These are phyloP conservation scores for Botryotinia convoluta DNA, from an alignment of 2,329 filamentous ascomycete species.

Conservation along the genomic window DNA sequence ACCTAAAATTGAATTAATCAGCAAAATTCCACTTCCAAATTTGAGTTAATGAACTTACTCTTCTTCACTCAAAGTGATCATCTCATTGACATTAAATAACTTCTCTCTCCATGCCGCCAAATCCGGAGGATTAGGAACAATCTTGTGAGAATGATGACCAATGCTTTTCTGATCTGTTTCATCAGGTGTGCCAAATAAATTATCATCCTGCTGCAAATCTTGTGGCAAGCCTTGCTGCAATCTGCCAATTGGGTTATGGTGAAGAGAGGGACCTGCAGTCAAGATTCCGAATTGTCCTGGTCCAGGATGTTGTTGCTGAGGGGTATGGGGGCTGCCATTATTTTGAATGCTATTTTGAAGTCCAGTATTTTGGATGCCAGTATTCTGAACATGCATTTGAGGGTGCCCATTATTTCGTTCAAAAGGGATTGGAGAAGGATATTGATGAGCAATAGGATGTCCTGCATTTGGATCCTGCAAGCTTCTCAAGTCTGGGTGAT, in stretches of 20 bases:
- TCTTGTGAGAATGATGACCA: slow-evolving; percentile 53
- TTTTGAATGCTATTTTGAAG: slow-evolving; percentile 35
- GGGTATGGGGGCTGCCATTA: slow-evolving; percentile 22
- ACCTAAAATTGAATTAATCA: slow-evolving; percentile 46
- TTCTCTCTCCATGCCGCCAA: slow-evolving; percentile 67
- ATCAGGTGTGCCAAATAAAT: slow-evolving; percentile 40
- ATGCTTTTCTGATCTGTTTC: slow-evolving; percentile 45
- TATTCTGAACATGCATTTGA: slow-evolving; percentile 35
- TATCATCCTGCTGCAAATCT: slow-evolving; percentile 38
- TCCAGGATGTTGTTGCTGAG: slow-evolving; percentile 40
- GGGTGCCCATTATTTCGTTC: slow-evolving; percentile 38
- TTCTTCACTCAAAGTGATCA: slow-evolving; percentile 69
- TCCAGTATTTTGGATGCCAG: slow-evolving; percentile 37
- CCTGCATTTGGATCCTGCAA: slow-evolving; percentile 38
- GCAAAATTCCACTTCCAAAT: slow-evolving; percentile 17
- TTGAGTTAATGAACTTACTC: slow-evolving; percentile 50
- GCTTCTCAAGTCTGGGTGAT: slow-evolving; percentile 39
- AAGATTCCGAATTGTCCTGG: slow-evolving; percentile 49
- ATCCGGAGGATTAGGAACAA: slow-evolving; percentile 65
- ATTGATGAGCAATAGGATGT: slow-evolving; percentile 31
- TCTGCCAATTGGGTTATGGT: slow-evolving; percentile 38
- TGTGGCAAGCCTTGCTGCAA: slow-evolving; percentile 29
- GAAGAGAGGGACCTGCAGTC: slow-evolving; percentile 39
- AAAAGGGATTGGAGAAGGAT: slow-evolving; percentile 39
- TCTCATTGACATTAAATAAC: slow-evolving; percentile 73